Base-by-base conservation (phyloP, 352 stramenopile species). In the Peronospora farinosa region DNA sequence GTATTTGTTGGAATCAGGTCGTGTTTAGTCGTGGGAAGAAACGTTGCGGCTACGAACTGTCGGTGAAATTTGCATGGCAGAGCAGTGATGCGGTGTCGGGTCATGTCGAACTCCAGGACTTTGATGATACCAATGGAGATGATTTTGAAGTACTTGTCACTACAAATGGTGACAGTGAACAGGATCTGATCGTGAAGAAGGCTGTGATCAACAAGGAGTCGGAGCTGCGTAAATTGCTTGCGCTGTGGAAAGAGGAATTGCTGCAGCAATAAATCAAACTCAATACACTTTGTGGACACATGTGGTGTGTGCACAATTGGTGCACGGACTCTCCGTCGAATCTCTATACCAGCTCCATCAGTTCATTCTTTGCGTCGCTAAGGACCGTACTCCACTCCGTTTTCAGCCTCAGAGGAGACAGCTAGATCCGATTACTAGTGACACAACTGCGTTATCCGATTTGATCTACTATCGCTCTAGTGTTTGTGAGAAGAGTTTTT, bases 1-100 rank as follows among this genome's bases (percentile, higher is more conserved):
- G 23, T 7, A 15, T 27, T 23, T 53, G 25, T 13, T 54, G 35
- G 3, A 8, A 40, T 28, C 45, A 86, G 72, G 19, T 85, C 54
- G 77, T 92, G 11, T 88, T 89, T 45, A 90, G 79, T 52, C 77
- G 82, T 32, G 77, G 82, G 36, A 88, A 89, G 67, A 92, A 92
- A 58, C 82, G 82, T 36, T 92, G 82, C 38, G 79, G 82, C 5
- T 92, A 89, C 51, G 79, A 92, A 36, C 72, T 92, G 23, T 76
- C 72, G 40, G 65, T 92, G 63, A 89, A 89, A 60, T 92, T 89
- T 44, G 75, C 78, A 47, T 91, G 78, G 69, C 32, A 63, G 12
- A 72, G 69, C 2, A 62, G 65, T 33, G 62, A 72, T 3, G 66
- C 78, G 15, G 68, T 84, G 13, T 71, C 67, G 28, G 82, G 82